A percentile compares a stretch with the other conserved stretches of the same genome.
phyloP scores from a whole-genome alignment of 441 rosid species.

The Arabidopsis lyrata region DNA sequence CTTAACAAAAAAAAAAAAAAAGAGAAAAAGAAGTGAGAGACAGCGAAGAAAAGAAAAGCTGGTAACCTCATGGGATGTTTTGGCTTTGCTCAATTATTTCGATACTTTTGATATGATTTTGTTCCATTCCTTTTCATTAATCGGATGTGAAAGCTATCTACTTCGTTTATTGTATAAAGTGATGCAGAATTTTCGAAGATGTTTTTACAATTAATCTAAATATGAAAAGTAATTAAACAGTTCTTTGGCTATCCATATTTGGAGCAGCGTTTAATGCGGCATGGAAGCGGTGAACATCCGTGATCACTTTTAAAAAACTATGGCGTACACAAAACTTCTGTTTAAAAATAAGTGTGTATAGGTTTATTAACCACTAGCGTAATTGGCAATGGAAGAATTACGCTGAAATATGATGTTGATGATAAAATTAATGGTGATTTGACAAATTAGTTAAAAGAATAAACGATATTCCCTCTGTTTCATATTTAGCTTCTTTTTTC shows the following conservation, averaged over 20 bases:
- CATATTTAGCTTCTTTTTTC: too few relatives aligned
- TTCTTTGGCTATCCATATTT: neutral
- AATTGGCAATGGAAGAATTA: too few relatives aligned
- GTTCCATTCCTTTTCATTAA: slow-evolving; percentile 43
- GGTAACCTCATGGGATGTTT: slow-evolving; percentile 50
- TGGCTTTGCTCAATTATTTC: slow-evolving; percentile 40
- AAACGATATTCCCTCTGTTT: too few relatives aligned
- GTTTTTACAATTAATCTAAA: neutral
- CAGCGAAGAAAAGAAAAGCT: slow-evolving; percentile 41
- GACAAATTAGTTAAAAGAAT: neutral
- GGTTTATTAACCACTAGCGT: too few relatives aligned
- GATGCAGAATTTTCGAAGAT: neutral
- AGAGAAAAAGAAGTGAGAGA: slow-evolving; percentile 32
- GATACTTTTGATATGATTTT: slow-evolving; percentile 44
- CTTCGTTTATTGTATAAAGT: slow-evolving; percentile 35
- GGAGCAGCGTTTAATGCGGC: neutral
- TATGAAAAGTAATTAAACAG: neutral
- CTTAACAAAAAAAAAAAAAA: neutral
- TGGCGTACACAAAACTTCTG: neutral
- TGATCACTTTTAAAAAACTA: neutral
- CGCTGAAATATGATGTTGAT: neutral
- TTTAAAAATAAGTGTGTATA: too few relatives aligned
- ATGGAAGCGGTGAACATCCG: slow-evolving; percentile 1
- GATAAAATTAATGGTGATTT: neutral
- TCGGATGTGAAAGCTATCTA: slow-evolving; percentile 42